A percentile compares a stretch with the other conserved stretches of the same genome.
Evolutionary conservation across 2,329 filamentous ascomycete species (phyloP).

Genomic region (Calonectria pteridis): DNA sequence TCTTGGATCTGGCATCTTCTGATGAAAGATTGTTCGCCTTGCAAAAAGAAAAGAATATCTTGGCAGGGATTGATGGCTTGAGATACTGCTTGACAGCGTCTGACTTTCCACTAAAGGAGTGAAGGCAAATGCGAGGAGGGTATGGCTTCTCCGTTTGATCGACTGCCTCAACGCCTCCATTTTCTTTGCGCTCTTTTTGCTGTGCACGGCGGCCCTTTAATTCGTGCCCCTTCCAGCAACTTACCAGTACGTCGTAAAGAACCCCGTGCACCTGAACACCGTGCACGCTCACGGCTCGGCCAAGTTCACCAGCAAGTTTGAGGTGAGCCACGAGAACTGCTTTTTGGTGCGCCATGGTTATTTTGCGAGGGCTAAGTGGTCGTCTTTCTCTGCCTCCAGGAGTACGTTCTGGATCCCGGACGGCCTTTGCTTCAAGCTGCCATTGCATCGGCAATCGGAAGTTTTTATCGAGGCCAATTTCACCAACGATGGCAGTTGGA

Average conservation of each 20-base stretch:
- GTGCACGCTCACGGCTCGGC: conserved; percentile 73
- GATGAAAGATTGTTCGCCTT: conserved; percentile 79
- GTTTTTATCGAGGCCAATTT: conserved; percentile 79
- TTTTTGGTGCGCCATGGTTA: conserved; percentile 75
- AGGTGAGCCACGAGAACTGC: conserved; percentile 74
- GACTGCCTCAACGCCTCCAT: conserved; percentile 46
- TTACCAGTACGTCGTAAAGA: conserved; percentile 71
- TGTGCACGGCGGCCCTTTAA: conserved; percentile 64
- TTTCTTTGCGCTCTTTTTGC: conserved; percentile 31
- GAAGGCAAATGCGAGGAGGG: conserved; percentile 87
- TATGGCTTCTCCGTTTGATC: conserved; percentile 58
- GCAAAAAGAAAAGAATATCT: conserved; percentile 90
- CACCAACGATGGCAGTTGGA: conserved; percentile 76
- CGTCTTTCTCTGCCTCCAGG: conserved; percentile 77
- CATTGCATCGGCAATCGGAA: conserved; percentile 76
- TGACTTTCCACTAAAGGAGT: conserved; percentile 85
- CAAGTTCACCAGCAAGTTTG: conserved; percentile 73
- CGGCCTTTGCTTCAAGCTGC: conserved; percentile 49
- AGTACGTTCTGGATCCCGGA: conserved; percentile 58
- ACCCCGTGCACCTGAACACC: conserved; percentile 80
- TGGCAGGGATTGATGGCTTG: conserved; percentile 75
- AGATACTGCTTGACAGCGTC: conserved; percentile 83
- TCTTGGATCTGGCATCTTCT: conserved; percentile 58
- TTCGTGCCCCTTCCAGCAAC: conserved; percentile 75
- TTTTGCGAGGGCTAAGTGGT: conserved; percentile 73